Evolutionary conservation across 371 early-diverging fungal species (phyloP), one percentile per base, ranked within the genome.

Genomic region (Saksenaea oblongispora): DNA sequence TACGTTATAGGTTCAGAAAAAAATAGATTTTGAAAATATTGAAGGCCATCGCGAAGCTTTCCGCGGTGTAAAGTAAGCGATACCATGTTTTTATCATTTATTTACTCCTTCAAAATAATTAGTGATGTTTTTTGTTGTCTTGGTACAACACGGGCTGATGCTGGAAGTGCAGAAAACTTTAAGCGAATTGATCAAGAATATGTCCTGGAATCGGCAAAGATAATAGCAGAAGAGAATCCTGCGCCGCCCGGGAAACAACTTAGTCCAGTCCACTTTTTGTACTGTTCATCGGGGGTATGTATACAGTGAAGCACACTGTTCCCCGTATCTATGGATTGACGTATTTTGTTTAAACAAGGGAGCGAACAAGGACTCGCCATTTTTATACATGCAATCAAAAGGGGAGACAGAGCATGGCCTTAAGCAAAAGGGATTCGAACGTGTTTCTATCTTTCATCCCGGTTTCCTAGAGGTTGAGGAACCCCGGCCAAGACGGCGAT

Each of bases 131-230:
- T 83, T 63, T 86, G 87, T 61, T 79, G 86, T 54, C 72, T 92
- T n/a, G 91, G 84, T 22, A 90, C 91, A 4, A 91, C 92, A 0
- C 82, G 87, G 0, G 82, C 79, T 8, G 83, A 74, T 58, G 86
- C 89, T 57, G 94, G 92, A 18, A 80, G 79, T 13, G 82, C 85
- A 1, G 89, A 87, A 15, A 79, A 73, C 5, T 93, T 92, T 63
- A 65, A 71, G 58, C 85, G 83, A 65, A 88, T 93, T 58, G 94
- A 93, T 62, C 92, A 91, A 59, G 85, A 82, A 31, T 92, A 91
- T 53, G 88, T 87, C 3, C 57, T 91, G 7, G 79, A 86, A 34
- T 74, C 90, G 13, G 90, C 90, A 14, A 87, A 86, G 39, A 58
- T 81, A 3, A 74, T 88, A 53, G 80, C 77, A 42, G 87, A 82